A percentile compares a stretch with the other conserved stretches of the same genome.
These are phyloP conservation scores for Diaporthe sp. DNA, from an alignment of 2,329 filamentous ascomycete genomes.

Conservation along the genomic window DNA sequence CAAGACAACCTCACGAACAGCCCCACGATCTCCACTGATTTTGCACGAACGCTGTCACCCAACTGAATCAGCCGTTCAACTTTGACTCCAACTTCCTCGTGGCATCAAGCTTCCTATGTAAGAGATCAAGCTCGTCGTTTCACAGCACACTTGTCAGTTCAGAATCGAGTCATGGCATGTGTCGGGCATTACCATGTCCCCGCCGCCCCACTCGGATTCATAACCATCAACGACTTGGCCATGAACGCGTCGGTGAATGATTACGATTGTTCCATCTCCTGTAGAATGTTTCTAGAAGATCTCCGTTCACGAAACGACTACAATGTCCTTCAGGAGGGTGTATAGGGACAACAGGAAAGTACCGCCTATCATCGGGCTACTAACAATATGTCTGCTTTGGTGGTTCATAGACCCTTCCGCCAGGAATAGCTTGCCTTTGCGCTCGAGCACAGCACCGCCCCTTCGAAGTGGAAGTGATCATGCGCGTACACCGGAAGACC, in stretches of 20 bases:
- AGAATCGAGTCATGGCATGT: conserved; percentile 7
- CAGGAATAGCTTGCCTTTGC: not conserved
- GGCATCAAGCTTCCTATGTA: not conserved
- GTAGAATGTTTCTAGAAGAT: too few relatives aligned
- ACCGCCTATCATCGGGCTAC: conserved; percentile 43
- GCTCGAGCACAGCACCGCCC: not conserved
- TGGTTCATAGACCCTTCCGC: conserved; percentile 42
- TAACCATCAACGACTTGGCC: not conserved
- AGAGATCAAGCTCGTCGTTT: not conserved
- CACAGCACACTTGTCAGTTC: not conserved
- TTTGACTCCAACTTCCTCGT: not conserved
- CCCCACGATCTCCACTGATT: too few relatives aligned
- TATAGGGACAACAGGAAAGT: conserved; percentile 45
- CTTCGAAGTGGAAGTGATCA: not conserved
- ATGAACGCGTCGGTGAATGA: not conserved
- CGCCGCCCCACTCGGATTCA: not conserved
- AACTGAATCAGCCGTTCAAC: too few relatives aligned
- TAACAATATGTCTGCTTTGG: conserved; percentile 44
- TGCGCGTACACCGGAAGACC: not conserved
- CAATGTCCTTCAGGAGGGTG: conserved; percentile 7
- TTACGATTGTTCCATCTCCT: not conserved
- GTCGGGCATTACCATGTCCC: conserved; percentile 9
- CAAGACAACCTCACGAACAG: not conserved
- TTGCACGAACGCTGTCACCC: not conserved
- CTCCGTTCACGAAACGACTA: not conserved